phyloP scores from a whole-genome alignment of 176 grass and related monocot species.

The Miscanthus lutarioriparius region DNA sequence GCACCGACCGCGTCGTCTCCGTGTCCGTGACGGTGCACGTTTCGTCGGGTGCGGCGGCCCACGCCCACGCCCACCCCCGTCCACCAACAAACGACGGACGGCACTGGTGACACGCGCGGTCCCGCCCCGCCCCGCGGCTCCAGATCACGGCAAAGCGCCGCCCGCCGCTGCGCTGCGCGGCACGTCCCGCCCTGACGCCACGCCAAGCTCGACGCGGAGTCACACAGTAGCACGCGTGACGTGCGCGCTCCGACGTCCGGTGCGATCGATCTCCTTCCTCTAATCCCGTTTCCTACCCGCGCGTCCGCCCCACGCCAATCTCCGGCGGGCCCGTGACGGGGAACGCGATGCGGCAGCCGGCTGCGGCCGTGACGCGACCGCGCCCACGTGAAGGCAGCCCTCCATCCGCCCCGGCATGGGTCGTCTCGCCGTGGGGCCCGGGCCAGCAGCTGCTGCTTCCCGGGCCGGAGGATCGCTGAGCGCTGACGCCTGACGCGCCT shows the following conservation, averaged over 20 bases:
- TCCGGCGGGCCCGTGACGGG: not conserved
- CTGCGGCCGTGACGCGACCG: not conserved
- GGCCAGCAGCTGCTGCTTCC: not conserved
- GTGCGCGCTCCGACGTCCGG: not conserved
- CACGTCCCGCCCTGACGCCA: not conserved
- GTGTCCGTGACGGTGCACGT: not conserved
- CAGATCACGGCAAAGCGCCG: not conserved
- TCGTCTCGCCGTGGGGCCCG: not conserved
- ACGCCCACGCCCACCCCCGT: not conserved
- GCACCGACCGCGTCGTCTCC: not conserved
- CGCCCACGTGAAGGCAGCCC: conserved; percentile 21
- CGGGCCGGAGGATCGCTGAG: not conserved
- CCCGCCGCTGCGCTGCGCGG: not conserved
- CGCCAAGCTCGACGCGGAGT: not conserved
- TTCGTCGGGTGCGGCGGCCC: not conserved
- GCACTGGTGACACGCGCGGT: not conserved
- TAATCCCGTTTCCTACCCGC: not conserved
- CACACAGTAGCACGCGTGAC: not conserved
- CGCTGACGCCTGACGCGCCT: no score
- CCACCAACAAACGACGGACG: not conserved
- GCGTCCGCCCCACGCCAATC: conserved; percentile 33
- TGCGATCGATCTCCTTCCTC: no score
- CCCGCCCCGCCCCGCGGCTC: not conserved
- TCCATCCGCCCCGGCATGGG: not conserved
- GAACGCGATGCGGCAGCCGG: conserved; percentile 3